Evolutionary conservation across 1,284 basidiomycete genomes (phyloP).

Genomic region (Cutaneotrichosporon curvatum): DNA sequence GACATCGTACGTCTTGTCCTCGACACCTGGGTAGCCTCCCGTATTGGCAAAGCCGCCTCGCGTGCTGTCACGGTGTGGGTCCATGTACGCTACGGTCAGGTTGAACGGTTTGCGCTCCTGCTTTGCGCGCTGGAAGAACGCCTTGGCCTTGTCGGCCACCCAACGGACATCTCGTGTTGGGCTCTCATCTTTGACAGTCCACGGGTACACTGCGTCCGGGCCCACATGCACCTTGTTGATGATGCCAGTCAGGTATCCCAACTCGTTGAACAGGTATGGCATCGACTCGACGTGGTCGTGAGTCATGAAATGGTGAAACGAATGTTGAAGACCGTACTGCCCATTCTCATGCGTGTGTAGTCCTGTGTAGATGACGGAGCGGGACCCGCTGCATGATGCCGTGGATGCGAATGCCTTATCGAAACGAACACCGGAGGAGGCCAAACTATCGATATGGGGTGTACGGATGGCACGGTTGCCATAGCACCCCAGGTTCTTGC

Average conservation of each 20-base stretch:
- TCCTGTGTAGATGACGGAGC: conserved; percentile 24
- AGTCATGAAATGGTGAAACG: conserved; percentile 18
- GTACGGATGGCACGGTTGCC: conserved; percentile 12
- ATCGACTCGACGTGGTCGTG: conserved; percentile 17
- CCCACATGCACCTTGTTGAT: conserved; percentile 24
- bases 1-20: background rate
- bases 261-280: conserved; percentile 20
- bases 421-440: conserved; percentile 15
- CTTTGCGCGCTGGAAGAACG: conserved; percentile 14
- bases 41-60: conserved; percentile 22
- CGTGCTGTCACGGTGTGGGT: conserved; percentile 22
- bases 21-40: conserved; percentile 3
- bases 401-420: conserved; percentile 22
- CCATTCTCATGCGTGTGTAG: conserved; percentile 26
- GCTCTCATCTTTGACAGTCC: conserved; percentile 14
- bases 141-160: conserved; percentile 19
- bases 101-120: conserved; percentile 15
- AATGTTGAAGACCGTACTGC: conserved; percentile 21
- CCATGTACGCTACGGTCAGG: conserved; percentile 20
- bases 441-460: conserved; percentile 19
- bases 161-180: conserved; percentile 15
- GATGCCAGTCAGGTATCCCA: conserved; percentile 20
- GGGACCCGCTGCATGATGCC: conserved; percentile 19
- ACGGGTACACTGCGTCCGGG: conserved; percentile 17
- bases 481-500: conserved; percentile 19